Base-by-base conservation (phyloP, 2,329 filamentous ascomycete genomes). In the Aureobasidium sp. region DNA sequence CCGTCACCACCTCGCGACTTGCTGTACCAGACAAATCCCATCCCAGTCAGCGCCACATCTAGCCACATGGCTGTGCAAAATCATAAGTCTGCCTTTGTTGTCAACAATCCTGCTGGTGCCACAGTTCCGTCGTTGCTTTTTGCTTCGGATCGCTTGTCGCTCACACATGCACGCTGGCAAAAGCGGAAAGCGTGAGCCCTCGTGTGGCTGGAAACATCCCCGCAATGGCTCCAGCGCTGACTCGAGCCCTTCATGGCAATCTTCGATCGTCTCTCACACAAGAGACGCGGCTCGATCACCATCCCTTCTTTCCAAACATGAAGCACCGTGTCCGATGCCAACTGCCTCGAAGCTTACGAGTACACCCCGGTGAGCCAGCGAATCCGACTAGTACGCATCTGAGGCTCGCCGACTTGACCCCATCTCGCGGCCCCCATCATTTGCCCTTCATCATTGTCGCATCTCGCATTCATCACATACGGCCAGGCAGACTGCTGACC, bases 11-110 rank as follows among this genome's bases (percentile, higher is more conserved):
- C 42, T 48, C 8, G 17, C 42, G 39, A 20, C 25, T 55, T 17
- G 55, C 55, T 39, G 29, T 20, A 20, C 37, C 53, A 34, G 17
- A 20, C 12, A 37, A 17, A 14, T 8, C 12, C 41, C n/a, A 34
- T 20, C 7, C 11, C 39, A 9, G 29, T 22, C 41, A 6, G 31
- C 55, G 55, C 55, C 55, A 58, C 55, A 48, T 29, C 36, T 25
- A 58, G 55, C 55, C 55, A 58, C 55, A 58, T 58, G 55, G 55
- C 55, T 58, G 55, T 58, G 55, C 55, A 58, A 57, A 27, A 42
- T 25, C 53, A 25, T 11, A 29, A 55, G 36, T 17, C 25, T 45
- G 37, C n/a, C 41, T 37, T 17, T 20, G 29, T 47, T 48, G 55
- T 58, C 55, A 58, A 58, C 55, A 27, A 41, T 39, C n/a, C 14